Evolutionary conservation across 306 rosid genomes (phyloP), one percentile per base, ranked within the genome.

Genomic region (Prunus armeniaca): DNA sequence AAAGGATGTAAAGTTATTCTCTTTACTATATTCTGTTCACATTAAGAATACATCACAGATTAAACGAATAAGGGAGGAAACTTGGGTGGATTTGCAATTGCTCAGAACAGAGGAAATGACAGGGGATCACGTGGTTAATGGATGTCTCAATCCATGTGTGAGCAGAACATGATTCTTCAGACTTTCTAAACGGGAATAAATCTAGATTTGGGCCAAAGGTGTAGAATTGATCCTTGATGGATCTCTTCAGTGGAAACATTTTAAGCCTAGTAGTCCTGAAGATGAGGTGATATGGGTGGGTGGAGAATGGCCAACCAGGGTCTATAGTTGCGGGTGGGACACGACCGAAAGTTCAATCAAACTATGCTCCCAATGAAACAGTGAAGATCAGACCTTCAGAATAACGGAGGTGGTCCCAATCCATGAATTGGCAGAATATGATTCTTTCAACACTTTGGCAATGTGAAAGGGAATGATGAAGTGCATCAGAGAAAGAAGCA

Each of bases 121-220:
- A 49, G 47, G 55, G 47, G 43, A 38, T 47, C 18, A 25, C 12
- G 11, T 14, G 66, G 11, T 12, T 45, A 38, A 51, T 52, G 65
- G 51, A 62, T 60, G 67, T 74, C 78, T 27, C 65, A 32, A 63
- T 75, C 65, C 47, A 65, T 57, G 69, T 41, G 52, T 72, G 54
- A 60, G 67, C 69, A 81, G 85, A 81, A 81, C 77, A 32, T 71
- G 73, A 75, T 84, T 74, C 83, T 72, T 71, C 32, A 56, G 57
- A 55, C 30, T 25, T 78, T 73, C 25, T 47, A 8, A 5, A 30
- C 19, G 69, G 34, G 32, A 49, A 64, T 49, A 13, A 51, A 27
- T 49, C 43, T 49, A 17, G n/a, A 25, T 54, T 41, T 32, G 28
- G 52, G 76, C 4, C 20, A 61, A 30, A 20, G 49, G 63, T 32